Conservation (phyloP, 495 filamentous ascomycete genomes). For the Penicillium canariense region DNA sequence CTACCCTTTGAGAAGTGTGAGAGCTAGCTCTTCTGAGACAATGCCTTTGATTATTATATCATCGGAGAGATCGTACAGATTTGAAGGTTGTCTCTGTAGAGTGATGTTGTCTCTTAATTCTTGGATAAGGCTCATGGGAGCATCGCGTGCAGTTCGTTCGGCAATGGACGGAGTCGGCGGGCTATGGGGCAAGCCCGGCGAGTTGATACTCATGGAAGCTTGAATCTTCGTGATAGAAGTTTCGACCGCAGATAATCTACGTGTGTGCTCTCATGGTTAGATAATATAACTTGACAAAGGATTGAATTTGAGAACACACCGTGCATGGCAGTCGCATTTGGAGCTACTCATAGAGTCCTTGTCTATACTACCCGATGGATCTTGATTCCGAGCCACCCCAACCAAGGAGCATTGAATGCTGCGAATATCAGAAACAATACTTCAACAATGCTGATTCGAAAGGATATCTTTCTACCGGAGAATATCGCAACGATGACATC, state of each 20-base stretch:
- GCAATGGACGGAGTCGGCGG: not conserved
- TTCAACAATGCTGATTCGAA: not conserved
- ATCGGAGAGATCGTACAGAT: conserved; percentile 2
- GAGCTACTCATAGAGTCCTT: not conserved
- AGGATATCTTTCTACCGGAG: not conserved
- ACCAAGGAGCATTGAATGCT: conserved; percentile 15
- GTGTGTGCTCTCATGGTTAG: not conserved
- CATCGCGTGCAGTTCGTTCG: conserved; percentile 18
- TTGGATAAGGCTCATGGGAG: conserved; percentile 22
- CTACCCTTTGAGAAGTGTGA: conserved; percentile 15
- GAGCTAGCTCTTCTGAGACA: conserved; percentile 8
- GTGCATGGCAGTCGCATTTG: conserved; percentile 5
- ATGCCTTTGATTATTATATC: conserved; percentile 14
- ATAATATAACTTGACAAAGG: not conserved
- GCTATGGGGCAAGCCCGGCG: not conserved
- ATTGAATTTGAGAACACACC: not conserved
- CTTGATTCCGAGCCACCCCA: not conserved
- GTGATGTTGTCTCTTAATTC: conserved; percentile 18
- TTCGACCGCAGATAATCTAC: conserved; percentile 9
- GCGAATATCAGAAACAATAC: not conserved
- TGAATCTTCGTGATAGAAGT: conserved; percentile 5
- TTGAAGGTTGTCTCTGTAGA: conserved; percentile 1
- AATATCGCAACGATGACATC: conserved; percentile 15
- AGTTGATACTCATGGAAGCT: not conserved
- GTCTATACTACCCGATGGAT: not conserved